Conservation (phyloP, 164 flowering plant species). For the Berberis vulgaris region DNA sequence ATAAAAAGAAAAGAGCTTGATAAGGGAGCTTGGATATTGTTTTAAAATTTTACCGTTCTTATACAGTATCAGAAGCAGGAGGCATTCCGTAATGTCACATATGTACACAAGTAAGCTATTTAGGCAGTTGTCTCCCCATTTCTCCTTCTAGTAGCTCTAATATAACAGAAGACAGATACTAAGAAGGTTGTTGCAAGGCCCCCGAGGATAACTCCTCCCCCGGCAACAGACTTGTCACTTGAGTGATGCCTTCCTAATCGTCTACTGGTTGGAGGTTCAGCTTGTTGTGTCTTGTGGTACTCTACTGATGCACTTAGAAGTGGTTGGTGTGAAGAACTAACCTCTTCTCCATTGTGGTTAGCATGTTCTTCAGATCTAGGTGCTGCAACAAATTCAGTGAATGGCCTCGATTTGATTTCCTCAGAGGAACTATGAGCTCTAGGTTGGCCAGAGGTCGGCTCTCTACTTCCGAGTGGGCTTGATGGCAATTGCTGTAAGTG, state of each 20-base stretch:
- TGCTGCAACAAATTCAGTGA: not conserved
- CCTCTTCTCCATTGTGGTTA: not conserved
- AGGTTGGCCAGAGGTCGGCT: too few species aligned
- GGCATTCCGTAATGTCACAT: not conserved
- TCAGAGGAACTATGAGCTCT: not conserved
- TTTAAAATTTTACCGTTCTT: not conserved
- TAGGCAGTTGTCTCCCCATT: constrained; percentile 4
- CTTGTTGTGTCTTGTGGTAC: constrained; percentile 8
- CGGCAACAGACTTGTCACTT: constrained; percentile 40
- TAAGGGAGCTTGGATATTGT: too few species aligned
- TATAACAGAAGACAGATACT: constrained; percentile 49
- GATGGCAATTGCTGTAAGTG: too few species aligned
- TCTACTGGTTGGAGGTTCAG: constrained; percentile 8
- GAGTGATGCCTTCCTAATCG: constrained; percentile 18
- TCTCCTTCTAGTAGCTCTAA: constrained; percentile 49
- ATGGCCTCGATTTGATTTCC: not conserved
- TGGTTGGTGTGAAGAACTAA: not conserved
- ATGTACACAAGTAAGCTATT: not conserved
- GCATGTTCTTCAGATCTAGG: constrained; percentile 5
- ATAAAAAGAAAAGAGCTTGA: not conserved
- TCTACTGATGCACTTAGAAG: not conserved
- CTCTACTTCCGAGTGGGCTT: too few species aligned
- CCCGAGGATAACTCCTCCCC: constrained; percentile 58
- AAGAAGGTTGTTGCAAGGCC: constrained; percentile 52
- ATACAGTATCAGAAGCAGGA: not conserved